Evolutionary conservation across 352 stramenopile genomes (phyloP).

Genomic region (Globisporangium carolinianum): DNA sequence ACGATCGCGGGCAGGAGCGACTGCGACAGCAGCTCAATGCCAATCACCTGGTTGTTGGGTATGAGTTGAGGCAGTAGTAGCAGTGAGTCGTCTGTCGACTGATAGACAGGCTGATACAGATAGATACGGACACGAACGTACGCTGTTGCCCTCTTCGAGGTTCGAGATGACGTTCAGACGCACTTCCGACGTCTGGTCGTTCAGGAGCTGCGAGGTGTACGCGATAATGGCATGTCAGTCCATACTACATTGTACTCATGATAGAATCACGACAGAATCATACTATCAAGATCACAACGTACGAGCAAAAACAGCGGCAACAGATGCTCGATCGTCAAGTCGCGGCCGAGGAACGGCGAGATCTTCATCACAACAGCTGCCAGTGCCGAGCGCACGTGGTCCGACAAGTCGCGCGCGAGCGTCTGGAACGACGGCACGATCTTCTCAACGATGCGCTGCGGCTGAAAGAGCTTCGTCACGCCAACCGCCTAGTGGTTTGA

Average conservation of each 20-base stretch:
- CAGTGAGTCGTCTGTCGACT: too few relatives aligned
- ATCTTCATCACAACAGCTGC: slow-evolving; percentile 95
- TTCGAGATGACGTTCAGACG: slow-evolving; percentile 98
- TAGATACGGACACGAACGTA: slow-evolving; percentile 18
- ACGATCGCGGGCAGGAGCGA: slow-evolving; percentile 97
- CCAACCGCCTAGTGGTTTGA: slow-evolving; percentile 19
- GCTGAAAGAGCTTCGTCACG: slow-evolving; percentile 46
- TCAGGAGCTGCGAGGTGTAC: slow-evolving; percentile 67
- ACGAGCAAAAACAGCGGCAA: slow-evolving; percentile 93
- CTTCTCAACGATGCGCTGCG: slow-evolving; percentile 61
- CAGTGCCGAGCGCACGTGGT: slow-evolving; percentile 95
- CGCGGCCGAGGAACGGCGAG: slow-evolving; percentile 89
- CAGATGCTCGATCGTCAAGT: slow-evolving; percentile 92
- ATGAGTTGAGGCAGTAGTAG: background rate
- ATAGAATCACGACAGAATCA: too few relatives aligned
- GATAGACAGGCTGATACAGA: too few relatives aligned
- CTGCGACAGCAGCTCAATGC: slow-evolving; percentile 94
- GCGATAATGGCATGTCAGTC: background rate
- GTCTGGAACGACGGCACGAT: slow-evolving; percentile 84
- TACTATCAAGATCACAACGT: slow-evolving; percentile 5
- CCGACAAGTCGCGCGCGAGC: slow-evolving; percentile 95
- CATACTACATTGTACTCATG: too few relatives aligned
- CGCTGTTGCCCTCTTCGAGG: slow-evolving; percentile 92
- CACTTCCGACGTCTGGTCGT: slow-evolving; percentile 96
- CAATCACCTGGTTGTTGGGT: slow-evolving; percentile 82